Evolutionary conservation across 2,329 filamentous ascomycete genomes (phyloP).

Genomic region (Epicoccum sorghinum): DNA sequence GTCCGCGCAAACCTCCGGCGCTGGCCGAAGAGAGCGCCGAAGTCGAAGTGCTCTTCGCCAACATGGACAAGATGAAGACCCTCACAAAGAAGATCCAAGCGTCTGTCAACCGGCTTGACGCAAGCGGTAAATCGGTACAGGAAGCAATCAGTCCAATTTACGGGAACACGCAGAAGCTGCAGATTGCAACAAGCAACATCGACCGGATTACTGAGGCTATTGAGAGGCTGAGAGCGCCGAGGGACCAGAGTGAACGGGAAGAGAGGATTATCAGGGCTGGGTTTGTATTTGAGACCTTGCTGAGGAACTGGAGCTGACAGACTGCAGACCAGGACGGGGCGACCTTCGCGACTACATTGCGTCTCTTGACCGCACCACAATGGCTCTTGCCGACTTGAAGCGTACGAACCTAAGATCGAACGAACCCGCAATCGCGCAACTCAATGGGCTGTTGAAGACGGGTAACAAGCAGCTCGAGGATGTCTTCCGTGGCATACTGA

Average conservation of each 20-base stretch:
- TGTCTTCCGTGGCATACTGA: conserved; percentile 79
- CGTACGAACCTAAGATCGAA: conserved; percentile 91
- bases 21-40: conserved; percentile 71
- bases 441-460: conserved; percentile 75
- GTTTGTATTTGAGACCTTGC: conserved; percentile 45
- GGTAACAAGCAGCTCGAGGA: conserved; percentile 85
- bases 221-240: conserved; percentile 84
- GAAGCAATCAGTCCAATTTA: conserved; percentile 93
- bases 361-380: conserved; percentile 86
- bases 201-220: conserved; percentile 86
- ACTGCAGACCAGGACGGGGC: conserved; percentile 56
- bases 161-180: conserved; percentile 86
- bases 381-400: conserved; percentile 82
- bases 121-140: conserved; percentile 86
- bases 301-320: background rate
- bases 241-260: conserved; percentile 89
- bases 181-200: conserved; percentile 87
- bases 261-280: conserved; percentile 88
- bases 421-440: conserved; percentile 83
- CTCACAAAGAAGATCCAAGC: conserved; percentile 96
- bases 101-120: conserved; percentile 81
- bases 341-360: conserved; percentile 85
- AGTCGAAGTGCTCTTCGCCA: conserved; percentile 69
- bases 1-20: conserved; percentile 58
- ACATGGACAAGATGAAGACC: conserved; percentile 88